Conservation (phyloP, 305 asterid species). For the Fraxinus xanthoxyloides region DNA sequence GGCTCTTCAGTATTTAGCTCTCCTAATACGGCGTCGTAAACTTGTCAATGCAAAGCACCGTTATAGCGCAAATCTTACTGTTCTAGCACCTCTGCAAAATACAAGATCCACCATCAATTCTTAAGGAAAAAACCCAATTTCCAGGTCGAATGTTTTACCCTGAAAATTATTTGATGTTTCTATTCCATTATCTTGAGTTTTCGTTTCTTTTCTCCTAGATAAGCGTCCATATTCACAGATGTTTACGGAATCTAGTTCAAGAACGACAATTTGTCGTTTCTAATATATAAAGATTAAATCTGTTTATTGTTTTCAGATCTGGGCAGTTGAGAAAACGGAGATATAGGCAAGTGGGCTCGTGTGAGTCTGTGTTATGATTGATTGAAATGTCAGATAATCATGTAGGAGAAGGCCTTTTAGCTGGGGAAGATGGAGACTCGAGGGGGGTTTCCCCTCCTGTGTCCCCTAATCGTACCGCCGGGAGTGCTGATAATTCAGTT, state of each 20-base stretch:
- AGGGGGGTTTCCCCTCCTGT: slow-evolving; percentile 27
- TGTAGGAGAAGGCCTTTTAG: slow-evolving; percentile 38
- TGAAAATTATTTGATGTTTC: neutral
- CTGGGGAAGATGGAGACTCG: slow-evolving; percentile 37
- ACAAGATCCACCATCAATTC: slow-evolving; percentile 39
- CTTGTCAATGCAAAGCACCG: slow-evolving; percentile 2
- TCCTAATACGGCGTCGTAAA: slow-evolving; percentile 36
- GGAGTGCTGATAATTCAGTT: slow-evolving; percentile 43
- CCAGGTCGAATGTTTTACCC: slow-evolving; percentile 24
- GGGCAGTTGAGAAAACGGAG: slow-evolving; percentile 25
- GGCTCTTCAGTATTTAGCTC: slow-evolving; percentile 1
- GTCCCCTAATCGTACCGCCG: slow-evolving; percentile 32
- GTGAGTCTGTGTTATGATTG: slow-evolving; percentile 34
- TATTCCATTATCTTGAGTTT: slow-evolving; percentile 12
- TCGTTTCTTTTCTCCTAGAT: slow-evolving; percentile 11
- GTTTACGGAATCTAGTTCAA: slow-evolving; percentile 15
- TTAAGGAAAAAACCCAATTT: slow-evolving; percentile 29
- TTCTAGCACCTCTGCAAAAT: slow-evolving; percentile 36
- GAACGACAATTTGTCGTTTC: slow-evolving; percentile 5
- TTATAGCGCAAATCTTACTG: slow-evolving; percentile 30
- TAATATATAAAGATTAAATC: slow-evolving; percentile 21
- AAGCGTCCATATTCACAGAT: slow-evolving; percentile 13
- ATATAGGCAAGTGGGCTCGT: slow-evolving; percentile 22
- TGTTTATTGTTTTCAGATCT: slow-evolving; percentile 47
- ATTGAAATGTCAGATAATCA: slow-evolving; percentile 53